phyloP scores from a whole-genome alignment of 345 rosid species.

The Turnera subulata region DNA sequence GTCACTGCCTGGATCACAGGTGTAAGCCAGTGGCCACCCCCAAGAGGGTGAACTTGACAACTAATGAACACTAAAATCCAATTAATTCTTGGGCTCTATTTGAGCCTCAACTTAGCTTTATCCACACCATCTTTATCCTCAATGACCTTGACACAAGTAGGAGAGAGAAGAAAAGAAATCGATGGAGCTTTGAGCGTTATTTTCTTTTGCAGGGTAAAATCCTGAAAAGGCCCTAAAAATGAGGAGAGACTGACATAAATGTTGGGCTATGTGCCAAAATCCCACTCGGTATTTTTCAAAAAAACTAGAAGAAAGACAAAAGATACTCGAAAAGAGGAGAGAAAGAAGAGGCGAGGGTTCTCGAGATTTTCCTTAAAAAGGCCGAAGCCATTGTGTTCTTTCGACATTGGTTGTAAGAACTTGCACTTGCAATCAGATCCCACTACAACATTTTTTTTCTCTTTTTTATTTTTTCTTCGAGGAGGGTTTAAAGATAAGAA shows the following conservation, averaged over 20 bases:
- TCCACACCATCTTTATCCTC: constrained; percentile 26
- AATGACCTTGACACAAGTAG: constrained; percentile 14
- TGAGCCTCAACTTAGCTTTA: constrained; percentile 35
- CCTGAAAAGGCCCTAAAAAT: no score
- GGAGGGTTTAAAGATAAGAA: no score
- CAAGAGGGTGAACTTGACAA: neutral
- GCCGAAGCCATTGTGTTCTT: constrained; percentile 12
- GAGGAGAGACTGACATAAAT: constrained; percentile 10
- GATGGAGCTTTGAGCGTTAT: neutral
- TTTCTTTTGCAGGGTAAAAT: neutral
- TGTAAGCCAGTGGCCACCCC: neutral
- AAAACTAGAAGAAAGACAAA: constrained; percentile 12
- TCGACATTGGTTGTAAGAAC: constrained; percentile 15
- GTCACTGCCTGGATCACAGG: no score
- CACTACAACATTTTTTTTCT: no score
- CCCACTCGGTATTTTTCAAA: constrained; percentile 7
- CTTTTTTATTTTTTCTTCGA: no score
- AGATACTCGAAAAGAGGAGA: no score
- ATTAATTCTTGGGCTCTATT: constrained; percentile 4
- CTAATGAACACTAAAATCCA: constrained; percentile 1
- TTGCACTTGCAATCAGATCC: constrained; percentile 20
- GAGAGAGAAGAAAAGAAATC: constrained; percentile 13
- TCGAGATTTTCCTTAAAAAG: neutral
- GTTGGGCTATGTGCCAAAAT: constrained; percentile 15
- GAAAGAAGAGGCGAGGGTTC: no score